These are phyloP conservation scores for Sphagnum magellanicum DNA, from an alignment of 228 moss, liverwort and hornwort genomes.

Conservation along the genomic window DNA sequence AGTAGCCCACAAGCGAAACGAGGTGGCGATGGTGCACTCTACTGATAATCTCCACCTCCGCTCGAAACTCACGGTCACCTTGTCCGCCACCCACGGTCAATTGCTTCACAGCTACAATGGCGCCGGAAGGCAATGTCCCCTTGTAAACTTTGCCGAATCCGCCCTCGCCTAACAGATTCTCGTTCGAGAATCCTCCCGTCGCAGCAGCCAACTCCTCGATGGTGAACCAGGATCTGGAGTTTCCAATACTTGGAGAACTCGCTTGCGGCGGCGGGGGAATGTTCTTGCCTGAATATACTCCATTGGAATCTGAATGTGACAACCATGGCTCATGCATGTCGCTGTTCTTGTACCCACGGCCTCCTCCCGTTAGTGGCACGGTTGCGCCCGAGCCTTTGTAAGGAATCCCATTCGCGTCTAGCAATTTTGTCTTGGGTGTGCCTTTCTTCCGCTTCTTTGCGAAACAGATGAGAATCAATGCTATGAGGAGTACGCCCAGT, in stretches of 20 bases:
- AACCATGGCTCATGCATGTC: too few species aligned
- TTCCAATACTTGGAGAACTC: conserved; percentile 32
- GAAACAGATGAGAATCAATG: conserved; percentile 26
- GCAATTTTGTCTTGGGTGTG: too few species aligned
- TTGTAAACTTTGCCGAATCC: conserved; percentile 79
- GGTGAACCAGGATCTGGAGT: conserved; percentile 64
- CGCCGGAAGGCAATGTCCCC: conserved; percentile 44
- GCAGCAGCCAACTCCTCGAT: conserved; percentile 56
- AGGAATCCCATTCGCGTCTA: conserved; percentile 22
- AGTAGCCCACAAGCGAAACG: conserved; percentile 73
- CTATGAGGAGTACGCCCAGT: conserved; percentile 18
- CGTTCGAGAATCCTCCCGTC: conserved; percentile 55
- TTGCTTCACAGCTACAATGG: conserved; percentile 75
- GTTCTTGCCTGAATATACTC: too few species aligned
- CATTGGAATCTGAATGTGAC: too few species aligned
- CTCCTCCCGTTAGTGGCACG: conserved; percentile 27
- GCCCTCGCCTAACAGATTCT: conserved; percentile 39
- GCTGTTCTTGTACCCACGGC: too few species aligned
- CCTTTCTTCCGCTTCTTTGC: conserved; percentile 36
- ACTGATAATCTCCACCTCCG: conserved; percentile 82
- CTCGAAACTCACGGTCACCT: conserved; percentile 71
- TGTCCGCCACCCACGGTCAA: conserved; percentile 71
- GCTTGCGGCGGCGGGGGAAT: too few species aligned
- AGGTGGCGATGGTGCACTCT: conserved; percentile 79
- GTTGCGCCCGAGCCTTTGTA: conserved; percentile 29